Conservation (phyloP, 129 eudicot species). For the Artemisia argyi region DNA sequence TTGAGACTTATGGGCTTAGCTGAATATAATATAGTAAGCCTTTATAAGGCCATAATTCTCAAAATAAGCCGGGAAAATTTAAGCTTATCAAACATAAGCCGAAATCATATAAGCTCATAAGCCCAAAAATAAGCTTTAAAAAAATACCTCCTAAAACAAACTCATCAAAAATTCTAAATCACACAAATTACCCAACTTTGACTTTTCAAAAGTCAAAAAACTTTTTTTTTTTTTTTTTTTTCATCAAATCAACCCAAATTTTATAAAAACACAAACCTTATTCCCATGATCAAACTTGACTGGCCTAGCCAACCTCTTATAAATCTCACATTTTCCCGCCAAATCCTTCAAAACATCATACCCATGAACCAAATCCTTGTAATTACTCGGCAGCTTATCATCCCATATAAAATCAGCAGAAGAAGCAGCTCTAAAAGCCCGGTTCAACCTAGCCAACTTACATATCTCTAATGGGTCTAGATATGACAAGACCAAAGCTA, state of each 20-base stretch:
- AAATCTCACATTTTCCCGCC: conserved; percentile 48
- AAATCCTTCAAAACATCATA: conserved; percentile 22
- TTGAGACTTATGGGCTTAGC: no score
- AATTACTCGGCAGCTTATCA: conserved; percentile 61
- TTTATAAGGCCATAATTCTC: no score
- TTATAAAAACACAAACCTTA: conserved; percentile 40
- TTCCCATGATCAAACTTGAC: conserved; percentile 56
- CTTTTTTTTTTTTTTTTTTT: no score
- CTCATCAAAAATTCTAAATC: not conserved
- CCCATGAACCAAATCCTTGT: conserved; percentile 41
- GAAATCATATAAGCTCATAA: no score
- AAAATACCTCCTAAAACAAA: not conserved
- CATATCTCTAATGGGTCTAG: conserved; percentile 86
- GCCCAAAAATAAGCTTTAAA: no score
- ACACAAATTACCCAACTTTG: not conserved
- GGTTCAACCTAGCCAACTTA: conserved; percentile 60
- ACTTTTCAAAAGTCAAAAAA: no score
- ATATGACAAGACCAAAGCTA: conserved; percentile 63
- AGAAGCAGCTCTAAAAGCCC: conserved; percentile 74
- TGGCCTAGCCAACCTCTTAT: conserved; percentile 46
- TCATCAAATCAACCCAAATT: no score
- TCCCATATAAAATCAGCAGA: conserved; percentile 87
- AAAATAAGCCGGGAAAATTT: no score
- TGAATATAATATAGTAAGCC: no score
- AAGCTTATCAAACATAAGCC: no score